Conservation (phyloP, 2,329 filamentous ascomycete species). For the Colletotrichum cordylinicola region DNA sequence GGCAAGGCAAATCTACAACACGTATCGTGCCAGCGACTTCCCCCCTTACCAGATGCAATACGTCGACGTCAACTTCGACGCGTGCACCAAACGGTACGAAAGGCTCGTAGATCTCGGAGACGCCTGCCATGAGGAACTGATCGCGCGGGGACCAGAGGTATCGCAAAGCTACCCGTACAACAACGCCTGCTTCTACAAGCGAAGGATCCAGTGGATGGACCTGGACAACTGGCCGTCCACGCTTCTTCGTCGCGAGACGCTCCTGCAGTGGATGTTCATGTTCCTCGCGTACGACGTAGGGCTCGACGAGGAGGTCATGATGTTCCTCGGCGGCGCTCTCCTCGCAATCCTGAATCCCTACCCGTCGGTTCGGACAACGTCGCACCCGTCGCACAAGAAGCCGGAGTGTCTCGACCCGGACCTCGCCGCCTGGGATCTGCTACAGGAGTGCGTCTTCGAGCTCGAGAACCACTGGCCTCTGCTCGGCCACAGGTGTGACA, state of each 20-base stretch:
- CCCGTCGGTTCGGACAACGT: neutral
- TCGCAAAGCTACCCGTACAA: neutral
- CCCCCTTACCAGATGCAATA: neutral
- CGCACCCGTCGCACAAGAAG: neutral
- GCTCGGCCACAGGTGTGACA: neutral
- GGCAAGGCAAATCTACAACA: neutral
- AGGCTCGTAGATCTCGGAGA: neutral
- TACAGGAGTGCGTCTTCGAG: constrained; percentile 14
- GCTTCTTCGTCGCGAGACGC: neutral
- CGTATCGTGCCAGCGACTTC: neutral
- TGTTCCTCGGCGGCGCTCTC: neutral
- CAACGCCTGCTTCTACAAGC: neutral
- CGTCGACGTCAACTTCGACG: neutral
- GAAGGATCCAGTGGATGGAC: neutral
- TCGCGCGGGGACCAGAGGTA: neutral
- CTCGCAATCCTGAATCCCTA: constrained; percentile 18
- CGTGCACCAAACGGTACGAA: neutral
- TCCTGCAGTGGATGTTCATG: neutral
- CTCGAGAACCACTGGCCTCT: constrained; percentile 11
- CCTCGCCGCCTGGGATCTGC: neutral
- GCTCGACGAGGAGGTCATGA: constrained; percentile 11
- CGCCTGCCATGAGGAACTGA: neutral
- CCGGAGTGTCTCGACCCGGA: neutral
- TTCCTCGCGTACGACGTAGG: constrained; percentile 11
- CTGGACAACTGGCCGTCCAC: neutral